Evolutionary conservation across 345 rosid species (phyloP), one percentile per base, ranked within the genome.

Genomic region (Moricandia moricandioides): DNA sequence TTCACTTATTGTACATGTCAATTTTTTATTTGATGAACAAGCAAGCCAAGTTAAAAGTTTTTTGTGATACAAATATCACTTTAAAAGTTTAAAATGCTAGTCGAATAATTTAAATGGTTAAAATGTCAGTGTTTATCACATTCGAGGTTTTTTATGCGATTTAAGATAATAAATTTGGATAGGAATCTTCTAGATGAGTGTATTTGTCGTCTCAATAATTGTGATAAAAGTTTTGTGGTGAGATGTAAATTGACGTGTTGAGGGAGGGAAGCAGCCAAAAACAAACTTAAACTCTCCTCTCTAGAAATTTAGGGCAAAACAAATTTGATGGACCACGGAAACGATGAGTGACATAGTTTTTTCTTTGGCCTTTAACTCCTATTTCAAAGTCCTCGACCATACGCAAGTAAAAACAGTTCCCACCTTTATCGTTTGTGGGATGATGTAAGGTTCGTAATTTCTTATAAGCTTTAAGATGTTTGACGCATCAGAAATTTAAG

Each of bases 211-310:
- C 60, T 51, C 60, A 67, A 51, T 67, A 16, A 30, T 45, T 17
- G 57, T 45, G 17, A 59, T 58, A 29, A 16, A n/a, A 45, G 21
- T 45, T 71, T 7, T 11, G 54, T 8, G 73, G 55, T 69, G 54
- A 39, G 73, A 16, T 37, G 43, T 24, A 26, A 0, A 27, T 14
- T 69, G 73, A 26, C 39, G n/a, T 57, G 4, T 69, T 57, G 7
- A 69, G 5, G 10, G 29, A 10, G 17, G 52, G 52, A 69, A 69
- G 14, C 55, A 14, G 39, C 73, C 64, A 55, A 35, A 68, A 69
- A 37, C 21, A 10, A 56, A 17, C 26, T 55, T 67, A 33, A 12
- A 1, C 56, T 40, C 52, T 45, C 52, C 2, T 9, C 16, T 31
- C 27, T 14, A 13, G 3, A 27, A 55, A 56, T 5, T n/a, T 39